Conservation (phyloP, 305 asterid genomes). For the Petunia hybrid region DNA sequence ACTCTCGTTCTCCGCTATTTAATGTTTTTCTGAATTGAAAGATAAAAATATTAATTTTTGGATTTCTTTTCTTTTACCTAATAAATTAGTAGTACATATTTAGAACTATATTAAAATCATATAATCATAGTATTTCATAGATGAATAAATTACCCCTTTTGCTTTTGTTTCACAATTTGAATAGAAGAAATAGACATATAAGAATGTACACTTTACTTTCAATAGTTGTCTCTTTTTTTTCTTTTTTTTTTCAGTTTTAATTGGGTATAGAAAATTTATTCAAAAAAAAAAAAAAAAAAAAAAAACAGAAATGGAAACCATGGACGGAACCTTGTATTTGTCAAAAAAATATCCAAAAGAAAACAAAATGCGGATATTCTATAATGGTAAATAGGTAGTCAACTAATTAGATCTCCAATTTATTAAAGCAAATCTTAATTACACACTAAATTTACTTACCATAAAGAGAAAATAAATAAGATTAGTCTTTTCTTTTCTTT, state of each 20-base stretch:
- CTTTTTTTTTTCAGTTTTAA: too few species aligned
- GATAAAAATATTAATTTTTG: not conserved
- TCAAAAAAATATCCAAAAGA: not conserved
- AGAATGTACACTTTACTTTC: too few species aligned
- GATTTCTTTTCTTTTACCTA: too few species aligned
- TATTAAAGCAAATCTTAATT: not conserved
- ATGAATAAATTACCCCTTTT: too few species aligned
- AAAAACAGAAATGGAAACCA: not conserved
- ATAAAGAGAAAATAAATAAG: not conserved
- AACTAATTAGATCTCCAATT: conserved; percentile 17
- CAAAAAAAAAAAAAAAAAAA: not conserved
- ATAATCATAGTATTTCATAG: too few species aligned
- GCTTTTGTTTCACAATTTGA: too few species aligned
- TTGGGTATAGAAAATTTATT: not conserved
- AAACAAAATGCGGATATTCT: not conserved
- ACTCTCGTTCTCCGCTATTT: too few species aligned
- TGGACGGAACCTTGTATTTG: conserved; percentile 20
- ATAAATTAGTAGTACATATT: too few species aligned
- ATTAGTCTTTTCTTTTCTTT: not conserved
- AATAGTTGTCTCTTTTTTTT: not conserved
- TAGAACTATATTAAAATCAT: too few species aligned
- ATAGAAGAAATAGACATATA: too few species aligned
- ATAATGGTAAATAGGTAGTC: not conserved
- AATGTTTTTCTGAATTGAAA: not conserved
- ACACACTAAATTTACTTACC: not conserved